Evolutionary conservation across 116 monocot genomes (phyloP), one percentile per base, ranked within the genome.

Genomic region (Zostera marina): DNA sequence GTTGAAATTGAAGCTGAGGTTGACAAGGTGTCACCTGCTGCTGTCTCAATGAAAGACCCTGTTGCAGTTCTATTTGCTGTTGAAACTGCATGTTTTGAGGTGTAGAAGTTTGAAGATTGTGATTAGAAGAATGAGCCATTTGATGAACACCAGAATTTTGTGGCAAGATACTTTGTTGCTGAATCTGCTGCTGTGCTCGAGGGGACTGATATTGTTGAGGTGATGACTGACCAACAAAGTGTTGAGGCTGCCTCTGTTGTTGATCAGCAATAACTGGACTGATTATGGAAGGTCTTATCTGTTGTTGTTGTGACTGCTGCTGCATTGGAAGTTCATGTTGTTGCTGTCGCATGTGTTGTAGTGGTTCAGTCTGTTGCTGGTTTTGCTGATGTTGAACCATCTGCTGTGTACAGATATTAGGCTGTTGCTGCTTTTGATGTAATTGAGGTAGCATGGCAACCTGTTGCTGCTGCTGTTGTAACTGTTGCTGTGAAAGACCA

Each of bases 171-270:
- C 45, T 59, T 56, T 75, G 72, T 48, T 72, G 85, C 5, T 71
- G 80, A 40, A 73, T 44, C 11, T 59, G 61, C 11, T 59, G 61
- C 5, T 32, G 32, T 56, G 65, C 49, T 49, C 39, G 62, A 15
- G 75, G 60, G 47, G 71, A 62, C 41, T 74, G 85, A 61, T 45
- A 32, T 66, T 74, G 80, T 66, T 74, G 80, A 47, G 72, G 13
- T 13, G 57, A 45, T 32, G 65, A 5, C 19, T 66, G 67, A 22
- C 56, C 24, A 57, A 58, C 63, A 25, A 51, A 51, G 43, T 47
- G n/a, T 42, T 67, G 71, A 19, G 42, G 60, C 58, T 76, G 72
- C 61, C 72, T 75, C 54, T 74, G 64, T 16, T 74, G 67, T 42
- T 78, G 82, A 62, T 80, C 88, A 25, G 68, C 41, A 26, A 45